Evolutionary conservation across 2,329 filamentous ascomycete genomes (phyloP), one percentile per base, ranked within the genome.

Genomic region (Aspergillus sp.): DNA sequence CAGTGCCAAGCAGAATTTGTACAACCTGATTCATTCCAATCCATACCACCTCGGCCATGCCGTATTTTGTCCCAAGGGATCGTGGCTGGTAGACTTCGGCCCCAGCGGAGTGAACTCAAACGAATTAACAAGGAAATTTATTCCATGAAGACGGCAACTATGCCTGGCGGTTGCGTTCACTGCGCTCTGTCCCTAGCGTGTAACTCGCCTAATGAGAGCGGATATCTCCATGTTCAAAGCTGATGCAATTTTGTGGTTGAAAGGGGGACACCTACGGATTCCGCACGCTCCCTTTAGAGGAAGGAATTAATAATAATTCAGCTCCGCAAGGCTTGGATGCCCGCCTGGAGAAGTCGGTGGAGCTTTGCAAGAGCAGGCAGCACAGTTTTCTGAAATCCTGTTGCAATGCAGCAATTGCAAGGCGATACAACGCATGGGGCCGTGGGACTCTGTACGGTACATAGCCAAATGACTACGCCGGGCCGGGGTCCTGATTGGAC

Each of bases 311-410:
- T 15, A 19, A 46, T 46, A 46, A 21, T 48, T 48, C 27, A 21
- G 15, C 31, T 19, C 14, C n/a, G 41, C 48, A n/a, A 40, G 27
- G 31, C 27, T 23, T 23, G 6, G n/a, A 17, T 19, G 27, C 31
- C n/a, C 17, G 11, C 15, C 17, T 17, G 14, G 44, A 15, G 14
- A 46, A 23, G 12, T n/a, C 24, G 9, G 50, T 58, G 56, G 44
- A 45, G 49, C 33, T 21, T 48, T 15, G 14, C n/a, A 43, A 51
- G 19, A 44, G 21, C 43, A 58, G 56, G 56, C 56, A 58, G 45
- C 56, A 58, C 23, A 50, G 43, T 58, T 58, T 33, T 47, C 7
- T 52, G 14, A 21, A 12, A 39, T 56, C 35, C 23, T 35, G 31
- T 7, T 44, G 53, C 31, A 11, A 12, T 31, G 6, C 48, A 40